Evolutionary conservation across 2,329 filamentous ascomycete species (phyloP), one percentile per base, ranked within the genome.

Genomic region (Sphaerulina vaccinii): DNA sequence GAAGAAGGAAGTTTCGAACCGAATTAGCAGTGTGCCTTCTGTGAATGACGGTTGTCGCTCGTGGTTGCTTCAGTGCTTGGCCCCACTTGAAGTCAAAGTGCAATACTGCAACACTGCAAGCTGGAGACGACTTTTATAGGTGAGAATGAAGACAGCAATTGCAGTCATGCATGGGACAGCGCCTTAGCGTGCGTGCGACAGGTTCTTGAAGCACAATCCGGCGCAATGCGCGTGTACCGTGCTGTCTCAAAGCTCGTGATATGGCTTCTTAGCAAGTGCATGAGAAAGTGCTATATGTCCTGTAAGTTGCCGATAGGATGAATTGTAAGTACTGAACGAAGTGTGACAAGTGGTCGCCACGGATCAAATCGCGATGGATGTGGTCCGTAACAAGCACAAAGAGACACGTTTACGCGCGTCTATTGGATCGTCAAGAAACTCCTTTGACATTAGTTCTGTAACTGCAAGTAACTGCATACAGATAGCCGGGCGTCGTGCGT

Each of bases 341-440:
- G n/a, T 21, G 33, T 24, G 33, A 19, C 33, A 38, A 32, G 21
- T 48, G 22, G 33, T 16, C 35, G 33, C 23, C 16, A 39, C 44
- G 23, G 16, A 32, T 19, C 9, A 29, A 23, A 18, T 27, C 36
- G 36, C 23, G 15, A 48, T 18, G 24, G 44, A 48, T 18, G 16
- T 29, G 35, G 22, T 40, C 27, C 23, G 44, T 29, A 18, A 27
- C 44, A 45, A 24, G 36, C 19, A 48, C 44, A 48, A 48, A 48
- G 44, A 37, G 18, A 18, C 35, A 48, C 44, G 23, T n/a, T 10
- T 40, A 16, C 36, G 37, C 23, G 43, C 35, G 36, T 22, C 19
- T 22, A 32, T 21, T 10, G 21, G 9, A 21, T 15, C 16, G 44
- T 24, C 23, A 37, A 38, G 13, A 35, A n/a, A 11, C 33, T 35